Percentiles rank a stretch among this genome's conserved stretches.
phyloP scores from a whole-genome alignment of 176 grass and related monocot species.

The Oryza coarctata region DNA sequence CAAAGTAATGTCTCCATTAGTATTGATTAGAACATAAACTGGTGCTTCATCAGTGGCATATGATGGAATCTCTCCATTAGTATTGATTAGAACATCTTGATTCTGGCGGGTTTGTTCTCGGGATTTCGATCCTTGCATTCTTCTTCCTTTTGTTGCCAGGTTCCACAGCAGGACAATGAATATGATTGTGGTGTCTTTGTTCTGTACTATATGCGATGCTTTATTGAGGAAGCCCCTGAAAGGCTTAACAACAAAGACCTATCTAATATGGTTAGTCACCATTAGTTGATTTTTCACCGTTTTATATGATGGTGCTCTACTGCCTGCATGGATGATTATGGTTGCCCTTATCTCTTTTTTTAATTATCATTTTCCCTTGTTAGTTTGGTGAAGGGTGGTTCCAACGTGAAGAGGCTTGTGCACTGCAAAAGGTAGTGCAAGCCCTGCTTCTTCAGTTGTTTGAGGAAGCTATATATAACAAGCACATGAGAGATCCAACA shows the following conservation, averaged over 20 bases:
- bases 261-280: slow-evolving; percentile 44
- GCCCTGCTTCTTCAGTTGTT: slow-evolving; percentile 49
- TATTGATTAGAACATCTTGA: neutral
- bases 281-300: slow-evolving; percentile 4
- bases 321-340: slow-evolving; percentile 9
- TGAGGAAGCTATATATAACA: slow-evolving; percentile 37
- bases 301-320: slow-evolving; percentile 20
- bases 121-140: neutral
- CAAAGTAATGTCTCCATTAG: no score
- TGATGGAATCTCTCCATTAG: neutral
- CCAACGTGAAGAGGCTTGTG: slow-evolving; percentile 64
- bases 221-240: slow-evolving; percentile 76
- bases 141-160: slow-evolving; percentile 48
- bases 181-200: slow-evolving; percentile 96
- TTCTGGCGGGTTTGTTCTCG: neutral
- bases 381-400: slow-evolving; percentile 86
- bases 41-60: neutral
- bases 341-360: neutral
- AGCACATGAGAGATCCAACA: neutral
- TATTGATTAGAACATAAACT: no score
- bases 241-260: slow-evolving; percentile 68
- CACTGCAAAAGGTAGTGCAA: slow-evolving; percentile 49
- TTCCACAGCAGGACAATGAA: slow-evolving; percentile 89
- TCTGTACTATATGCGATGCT: slow-evolving; percentile 78
- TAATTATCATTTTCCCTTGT: neutral